phyloP scores from a whole-genome alignment of 176 grass and related monocot genomes.

The Secale cereale region DNA sequence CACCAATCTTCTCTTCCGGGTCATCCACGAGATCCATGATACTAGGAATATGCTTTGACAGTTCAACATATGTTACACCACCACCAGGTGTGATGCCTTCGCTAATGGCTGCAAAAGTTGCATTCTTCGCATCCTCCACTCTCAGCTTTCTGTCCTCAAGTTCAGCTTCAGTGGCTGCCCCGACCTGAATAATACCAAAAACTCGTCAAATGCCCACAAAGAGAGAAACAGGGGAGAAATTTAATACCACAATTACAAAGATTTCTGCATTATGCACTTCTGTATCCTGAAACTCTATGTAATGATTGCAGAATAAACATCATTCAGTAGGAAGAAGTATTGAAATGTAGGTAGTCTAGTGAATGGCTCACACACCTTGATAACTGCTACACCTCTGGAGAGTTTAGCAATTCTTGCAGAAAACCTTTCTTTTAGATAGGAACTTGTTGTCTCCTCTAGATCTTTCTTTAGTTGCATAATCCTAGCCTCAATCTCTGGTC shows the following conservation, averaged over 20 bases:
- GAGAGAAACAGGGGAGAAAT: background rate
- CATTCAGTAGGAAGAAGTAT: background rate
- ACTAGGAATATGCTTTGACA: slow-evolving; percentile 71
- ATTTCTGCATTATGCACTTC: background rate
- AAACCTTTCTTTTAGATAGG: slow-evolving; percentile 61
- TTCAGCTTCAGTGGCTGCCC: slow-evolving; percentile 83
- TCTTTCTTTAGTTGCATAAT: slow-evolving; percentile 94
- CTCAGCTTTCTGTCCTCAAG: slow-evolving; percentile 94
- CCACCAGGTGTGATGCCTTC: slow-evolving; percentile 94
- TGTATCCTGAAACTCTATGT: slow-evolving; percentile 13
- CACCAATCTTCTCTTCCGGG: slow-evolving; percentile 86
- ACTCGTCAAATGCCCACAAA: slow-evolving; percentile 22
- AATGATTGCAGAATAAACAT: background rate
- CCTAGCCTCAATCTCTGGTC: slow-evolving; percentile 90
- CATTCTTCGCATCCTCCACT: slow-evolving; percentile 95
- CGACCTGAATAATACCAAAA: slow-evolving; percentile 66
- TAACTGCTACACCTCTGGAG: slow-evolving; percentile 71
- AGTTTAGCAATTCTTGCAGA: slow-evolving; percentile 90
- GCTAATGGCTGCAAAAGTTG: slow-evolving; percentile 85
- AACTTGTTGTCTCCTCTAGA: slow-evolving; percentile 54
- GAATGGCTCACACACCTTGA: slow-evolving; percentile 50
- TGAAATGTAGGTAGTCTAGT: background rate
- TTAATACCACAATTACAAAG: background rate
- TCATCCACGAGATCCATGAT: slow-evolving; percentile 67
- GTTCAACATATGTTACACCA: slow-evolving; percentile 64